Percentiles rank a stretch among this genome's conserved stretches.
phyloP scores from a whole-genome alignment of 2,329 filamentous ascomycete genomes.

The Trichoderma simmonsii region DNA sequence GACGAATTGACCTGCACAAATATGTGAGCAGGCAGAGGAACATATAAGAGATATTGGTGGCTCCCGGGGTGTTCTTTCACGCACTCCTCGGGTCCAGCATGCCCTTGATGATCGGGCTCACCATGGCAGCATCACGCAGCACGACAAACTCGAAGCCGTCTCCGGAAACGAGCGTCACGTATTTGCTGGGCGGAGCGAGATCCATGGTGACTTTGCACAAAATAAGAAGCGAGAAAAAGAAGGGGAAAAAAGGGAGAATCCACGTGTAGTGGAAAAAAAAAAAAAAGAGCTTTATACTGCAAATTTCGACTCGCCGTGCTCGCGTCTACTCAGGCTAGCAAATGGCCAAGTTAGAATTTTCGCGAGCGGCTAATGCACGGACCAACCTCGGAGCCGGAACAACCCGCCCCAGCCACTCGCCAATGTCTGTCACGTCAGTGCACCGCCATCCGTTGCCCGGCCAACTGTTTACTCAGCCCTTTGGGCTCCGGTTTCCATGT shows the following conservation, averaged over 20 bases:
- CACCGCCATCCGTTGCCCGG: constrained; percentile 31
- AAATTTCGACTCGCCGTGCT: background rate
- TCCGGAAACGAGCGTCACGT: constrained; percentile 71
- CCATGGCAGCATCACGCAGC: constrained; percentile 64
- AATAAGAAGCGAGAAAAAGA: constrained; percentile 17
- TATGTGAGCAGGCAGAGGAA: constrained; percentile 21
- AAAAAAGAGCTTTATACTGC: background rate
- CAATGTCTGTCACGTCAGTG: constrained; percentile 12
- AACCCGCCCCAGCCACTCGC: background rate
- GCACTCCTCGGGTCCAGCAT: constrained; percentile 69
- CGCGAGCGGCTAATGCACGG: constrained; percentile 10
- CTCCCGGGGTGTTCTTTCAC: constrained; percentile 22
- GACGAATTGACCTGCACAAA: constrained; percentile 55
- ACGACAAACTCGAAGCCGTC: constrained; percentile 78
- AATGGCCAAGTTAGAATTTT: background rate
- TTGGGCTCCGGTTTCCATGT: constrained; percentile 19
- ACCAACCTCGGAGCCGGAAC: constrained; percentile 8
- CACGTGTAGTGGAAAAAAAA: constrained; percentile 34
- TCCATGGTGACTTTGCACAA: constrained; percentile 24
- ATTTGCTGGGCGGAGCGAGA: constrained; percentile 50
- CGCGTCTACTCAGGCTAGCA: background rate
- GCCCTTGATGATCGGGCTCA: constrained; percentile 69
- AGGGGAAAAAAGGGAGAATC: constrained; percentile 12
- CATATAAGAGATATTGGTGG: background rate
- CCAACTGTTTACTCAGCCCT: constrained; percentile 34